These are phyloP conservation scores for Diaporthe capsici DNA, from an alignment of 2,329 filamentous ascomycete species.

Conservation along the genomic window DNA sequence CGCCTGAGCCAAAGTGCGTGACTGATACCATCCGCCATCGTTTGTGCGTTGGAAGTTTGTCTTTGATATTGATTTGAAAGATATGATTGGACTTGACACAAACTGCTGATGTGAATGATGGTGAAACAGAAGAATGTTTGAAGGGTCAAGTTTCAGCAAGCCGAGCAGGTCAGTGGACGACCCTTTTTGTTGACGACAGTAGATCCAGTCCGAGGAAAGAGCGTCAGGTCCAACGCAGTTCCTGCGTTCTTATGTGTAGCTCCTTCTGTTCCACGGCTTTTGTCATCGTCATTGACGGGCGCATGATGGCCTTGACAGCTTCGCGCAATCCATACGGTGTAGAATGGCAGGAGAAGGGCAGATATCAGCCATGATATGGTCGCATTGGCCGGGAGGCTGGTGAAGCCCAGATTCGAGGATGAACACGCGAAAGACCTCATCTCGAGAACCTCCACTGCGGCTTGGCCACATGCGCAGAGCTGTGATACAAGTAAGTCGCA, in stretches of 20 bases:
- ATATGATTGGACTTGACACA: background rate
- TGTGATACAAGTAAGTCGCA: too few relatives aligned
- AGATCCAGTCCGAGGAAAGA: background rate
- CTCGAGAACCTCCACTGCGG: rapidly evolving
- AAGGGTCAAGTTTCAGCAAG: background rate
- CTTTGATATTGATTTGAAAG: background rate
- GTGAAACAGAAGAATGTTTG: background rate
- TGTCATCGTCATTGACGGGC: background rate
- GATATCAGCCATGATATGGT: background rate
- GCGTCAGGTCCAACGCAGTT: background rate
- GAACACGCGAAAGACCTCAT: background rate
- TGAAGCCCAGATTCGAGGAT: too few relatives aligned
- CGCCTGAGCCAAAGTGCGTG: too few relatives aligned
- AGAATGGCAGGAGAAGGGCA: background rate
- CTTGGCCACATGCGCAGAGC: too few relatives aligned
- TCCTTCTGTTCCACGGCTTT: background rate
- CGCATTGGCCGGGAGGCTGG: background rate
- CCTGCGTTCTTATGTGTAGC: background rate
- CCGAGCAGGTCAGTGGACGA: background rate
- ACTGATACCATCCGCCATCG: background rate
- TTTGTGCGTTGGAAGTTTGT: background rate
- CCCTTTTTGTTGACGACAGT: background rate
- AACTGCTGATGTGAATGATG: background rate
- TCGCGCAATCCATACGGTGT: too few relatives aligned
- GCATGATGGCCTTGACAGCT: background rate